phyloP scores from a whole-genome alignment of 2,329 filamentous ascomycete species.

The Fusarium incarnatum region DNA sequence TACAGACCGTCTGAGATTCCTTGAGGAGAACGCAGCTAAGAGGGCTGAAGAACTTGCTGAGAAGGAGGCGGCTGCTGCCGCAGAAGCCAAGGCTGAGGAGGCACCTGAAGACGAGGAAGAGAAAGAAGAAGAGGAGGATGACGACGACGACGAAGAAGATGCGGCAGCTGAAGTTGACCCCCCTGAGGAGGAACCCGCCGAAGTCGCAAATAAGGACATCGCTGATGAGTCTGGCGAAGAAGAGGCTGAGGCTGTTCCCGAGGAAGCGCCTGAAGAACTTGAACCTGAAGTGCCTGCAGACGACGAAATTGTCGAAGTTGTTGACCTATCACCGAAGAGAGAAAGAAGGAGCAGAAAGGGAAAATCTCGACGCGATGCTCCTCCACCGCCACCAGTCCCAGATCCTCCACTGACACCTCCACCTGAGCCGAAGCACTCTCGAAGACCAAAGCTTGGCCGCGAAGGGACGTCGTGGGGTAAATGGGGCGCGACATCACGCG shows the following conservation, averaged over 20 bases:
- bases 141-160: neutral
- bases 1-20: slow-evolving; percentile 35
- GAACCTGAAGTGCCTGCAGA: slow-evolving; percentile 36
- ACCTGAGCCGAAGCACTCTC: slow-evolving; percentile 69
- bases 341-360: slow-evolving; percentile 58
- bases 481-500: slow-evolving; percentile 69
- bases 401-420: slow-evolving; percentile 62
- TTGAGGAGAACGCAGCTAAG: slow-evolving; percentile 36
- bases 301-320: slow-evolving; percentile 55
- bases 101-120: slow-evolving; percentile 18
- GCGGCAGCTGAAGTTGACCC: slow-evolving; percentile 9
- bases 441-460: slow-evolving; percentile 80
- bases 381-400: slow-evolving; percentile 57
- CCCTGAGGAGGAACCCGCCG: slow-evolving; percentile 39
- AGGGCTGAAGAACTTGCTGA: slow-evolving; percentile 39
- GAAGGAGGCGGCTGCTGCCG: slow-evolving; percentile 35
- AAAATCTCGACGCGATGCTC: slow-evolving; percentile 53
- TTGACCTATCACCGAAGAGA: slow-evolving; percentile 62
- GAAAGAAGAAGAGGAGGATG: slow-evolving; percentile 18
- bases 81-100: slow-evolving; percentile 12
- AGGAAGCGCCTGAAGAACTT: slow-evolving; percentile 49
- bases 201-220: slow-evolving; percentile 29
- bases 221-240: slow-evolving; percentile 43
- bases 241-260: slow-evolving; percentile 47
- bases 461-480: slow-evolving; percentile 79